A percentile compares a stretch with the other conserved stretches of the same genome.
These are phyloP conservation scores for Gynostemma pentaphyllum DNA, from an alignment of 306 rosid genomes.

Conservation along the genomic window DNA sequence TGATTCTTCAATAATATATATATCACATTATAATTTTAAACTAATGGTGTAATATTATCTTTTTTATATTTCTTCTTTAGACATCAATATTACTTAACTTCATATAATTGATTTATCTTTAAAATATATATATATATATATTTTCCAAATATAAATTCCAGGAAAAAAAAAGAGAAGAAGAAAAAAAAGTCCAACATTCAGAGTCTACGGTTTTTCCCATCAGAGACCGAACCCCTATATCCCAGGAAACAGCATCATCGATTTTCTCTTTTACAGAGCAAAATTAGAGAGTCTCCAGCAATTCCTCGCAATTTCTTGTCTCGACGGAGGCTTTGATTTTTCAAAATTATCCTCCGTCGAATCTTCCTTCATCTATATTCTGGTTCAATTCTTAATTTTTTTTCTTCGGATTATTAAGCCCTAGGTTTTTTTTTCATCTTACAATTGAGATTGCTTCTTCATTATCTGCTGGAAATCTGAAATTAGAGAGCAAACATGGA, in stretches of 20 bases:
- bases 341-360: neutral
- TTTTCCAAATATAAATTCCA: neutral
- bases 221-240: constrained; percentile 7
- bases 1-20: no score
- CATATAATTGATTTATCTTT: no score
- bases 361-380: neutral
- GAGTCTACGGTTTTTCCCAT: neutral
- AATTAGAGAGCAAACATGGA: constrained; percentile 36
- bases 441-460: neutral
- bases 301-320: neutral
- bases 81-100: no score
- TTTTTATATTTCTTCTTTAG: no score
- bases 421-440: neutral
- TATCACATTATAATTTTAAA: no score
- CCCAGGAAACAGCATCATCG: neutral
- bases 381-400: neutral
- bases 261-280: neutral
- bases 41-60: no score
- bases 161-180: no score
- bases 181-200: neutral
- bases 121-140: no score
- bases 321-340: neutral
- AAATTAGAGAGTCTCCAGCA: neutral
- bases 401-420: neutral
- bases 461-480: neutral